Evolutionary conservation across 2,329 filamentous ascomycete species (phyloP), one percentile per base, ranked within the genome.

Genomic region (Diaporthe aspalathi): DNA sequence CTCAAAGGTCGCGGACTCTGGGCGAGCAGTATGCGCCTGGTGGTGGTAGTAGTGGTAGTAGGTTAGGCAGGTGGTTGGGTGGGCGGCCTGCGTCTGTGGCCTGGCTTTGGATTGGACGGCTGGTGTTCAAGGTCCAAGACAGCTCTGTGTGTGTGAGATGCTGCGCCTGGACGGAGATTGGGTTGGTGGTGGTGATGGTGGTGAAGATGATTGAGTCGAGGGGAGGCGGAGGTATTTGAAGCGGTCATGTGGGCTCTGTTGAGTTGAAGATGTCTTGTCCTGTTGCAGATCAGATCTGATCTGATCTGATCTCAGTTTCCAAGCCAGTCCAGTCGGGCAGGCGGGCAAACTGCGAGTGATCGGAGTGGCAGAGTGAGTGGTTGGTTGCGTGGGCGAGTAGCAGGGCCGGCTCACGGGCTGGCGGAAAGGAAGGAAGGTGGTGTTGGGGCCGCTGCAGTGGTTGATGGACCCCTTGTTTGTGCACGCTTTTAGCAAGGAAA

Each of bases 211-310:
- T 50, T 50, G 43, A 14, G 32, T 65, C 12, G 60, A 50, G 60
- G 45, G 24, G 60, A n/a, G n/a, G 50, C n/a, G 45, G 29, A 17
- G 27, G 32, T 38, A 24, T 65, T 50, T 50, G 60, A 38, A 65
- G 60, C n/a, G 60, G 45, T 35, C 60, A 65, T 65, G 60, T 65
- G 60, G 43, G 60, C 45, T 65, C 29, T 16, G 45, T 38, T 27
- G 29, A 50, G 60, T 38, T 60, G n/a, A 45, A 12, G 27, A 20
- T 27, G 60, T 60, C 54, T 24, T 65, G 60, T 38, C 27, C 45
- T 65, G 60, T 65, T 65, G 60, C 60, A 50, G 60, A 65, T 65
- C 60, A 65, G 60, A 65, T 65, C 60, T 50, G 60, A 63, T 63
- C 60, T 32, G 60, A 63, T 49, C 43, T 32, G 60, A 65, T 65